Conservation (phyloP, 129 eudicot species). For the Dittrichia graveolens region DNA sequence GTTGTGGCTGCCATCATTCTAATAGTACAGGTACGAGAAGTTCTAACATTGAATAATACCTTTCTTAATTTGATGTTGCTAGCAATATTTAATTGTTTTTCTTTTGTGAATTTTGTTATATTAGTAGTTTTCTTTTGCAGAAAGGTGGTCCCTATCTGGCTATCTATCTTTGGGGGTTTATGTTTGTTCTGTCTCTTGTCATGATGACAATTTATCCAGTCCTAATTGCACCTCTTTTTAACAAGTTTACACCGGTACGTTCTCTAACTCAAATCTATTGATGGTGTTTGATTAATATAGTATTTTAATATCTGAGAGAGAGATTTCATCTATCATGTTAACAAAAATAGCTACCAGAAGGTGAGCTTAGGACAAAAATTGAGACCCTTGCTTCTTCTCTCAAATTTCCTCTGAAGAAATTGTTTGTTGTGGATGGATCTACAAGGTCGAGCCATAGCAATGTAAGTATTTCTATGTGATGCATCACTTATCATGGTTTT, state of each 20-base stretch:
- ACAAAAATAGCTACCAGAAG: conserved; percentile 75
- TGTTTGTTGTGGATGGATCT: conserved; percentile 98
- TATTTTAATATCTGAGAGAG: conserved; percentile 1
- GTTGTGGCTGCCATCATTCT: conserved; percentile 88
- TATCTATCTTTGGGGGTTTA: conserved; percentile 94
- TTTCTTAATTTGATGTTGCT: not conserved
- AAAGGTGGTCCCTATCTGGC: conserved; percentile 99
- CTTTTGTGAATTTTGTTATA: not conserved
- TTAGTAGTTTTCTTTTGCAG: conserved; percentile 45
- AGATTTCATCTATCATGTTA: conserved; percentile 20
- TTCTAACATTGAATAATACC: not conserved
- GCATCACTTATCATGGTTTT: not conserved
- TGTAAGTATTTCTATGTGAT: conserved; percentile 54
- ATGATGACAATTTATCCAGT: conserved; percentile 96
- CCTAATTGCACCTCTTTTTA: conserved; percentile 91
- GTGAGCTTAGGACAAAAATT: conserved; percentile 81
- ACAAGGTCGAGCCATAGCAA: conserved; percentile 98
- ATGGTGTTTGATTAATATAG: not conserved
- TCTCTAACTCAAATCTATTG: not conserved
- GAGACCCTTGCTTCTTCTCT: conserved; percentile 93
- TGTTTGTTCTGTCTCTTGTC: conserved; percentile 85
- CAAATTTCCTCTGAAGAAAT: conserved; percentile 82
- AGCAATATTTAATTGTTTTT: conserved; percentile 1
- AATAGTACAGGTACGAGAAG: conserved; percentile 77
- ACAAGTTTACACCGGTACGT: conserved; percentile 96